Conservation (phyloP, 352 stramenopile genomes). For the Globisporangium takayamanum region DNA sequence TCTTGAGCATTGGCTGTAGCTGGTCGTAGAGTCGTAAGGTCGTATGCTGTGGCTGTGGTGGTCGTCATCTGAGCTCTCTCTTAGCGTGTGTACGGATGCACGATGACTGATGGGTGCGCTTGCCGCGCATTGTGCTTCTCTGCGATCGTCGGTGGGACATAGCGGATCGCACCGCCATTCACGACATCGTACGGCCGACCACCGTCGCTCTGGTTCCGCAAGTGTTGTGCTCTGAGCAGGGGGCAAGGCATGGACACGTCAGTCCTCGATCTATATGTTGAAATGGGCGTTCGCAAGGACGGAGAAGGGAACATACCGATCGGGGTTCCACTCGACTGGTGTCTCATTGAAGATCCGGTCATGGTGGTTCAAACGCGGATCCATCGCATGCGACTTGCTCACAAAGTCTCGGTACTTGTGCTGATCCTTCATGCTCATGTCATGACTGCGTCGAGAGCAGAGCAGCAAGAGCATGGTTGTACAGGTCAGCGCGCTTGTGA, state of each 20-base stretch:
- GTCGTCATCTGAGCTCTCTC: not conserved
- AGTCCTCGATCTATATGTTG: not conserved
- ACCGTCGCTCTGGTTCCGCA: constrained; percentile 61
- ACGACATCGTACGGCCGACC: constrained; percentile 64
- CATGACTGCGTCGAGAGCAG: constrained; percentile 18
- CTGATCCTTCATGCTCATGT: constrained; percentile 19
- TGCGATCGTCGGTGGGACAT: constrained; percentile 53
- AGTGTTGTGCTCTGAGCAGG: constrained; percentile 46
- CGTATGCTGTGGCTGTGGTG: too few species aligned
- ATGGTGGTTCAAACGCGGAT: constrained; percentile 40
- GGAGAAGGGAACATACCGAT: constrained; percentile 26
- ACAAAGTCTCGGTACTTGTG: constrained; percentile 43
- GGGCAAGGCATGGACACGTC: not conserved
- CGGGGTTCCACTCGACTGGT: constrained; percentile 38
- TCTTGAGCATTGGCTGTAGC: too few species aligned
- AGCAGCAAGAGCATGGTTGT: too few species aligned
- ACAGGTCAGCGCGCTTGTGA: not conserved
- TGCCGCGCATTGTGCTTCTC: constrained; percentile 67
- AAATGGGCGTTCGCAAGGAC: not conserved
- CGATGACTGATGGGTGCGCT: constrained; percentile 51
- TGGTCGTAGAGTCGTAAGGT: too few species aligned
- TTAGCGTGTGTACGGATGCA: constrained; percentile 59
- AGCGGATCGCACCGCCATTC: constrained; percentile 43
- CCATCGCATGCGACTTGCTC: constrained; percentile 39
- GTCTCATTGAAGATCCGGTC: constrained; percentile 70